Evolutionary conservation across 179 eudicot genomes (phyloP), one percentile per base, ranked within the genome.

Genomic region (Heliamphora ciliata): DNA sequence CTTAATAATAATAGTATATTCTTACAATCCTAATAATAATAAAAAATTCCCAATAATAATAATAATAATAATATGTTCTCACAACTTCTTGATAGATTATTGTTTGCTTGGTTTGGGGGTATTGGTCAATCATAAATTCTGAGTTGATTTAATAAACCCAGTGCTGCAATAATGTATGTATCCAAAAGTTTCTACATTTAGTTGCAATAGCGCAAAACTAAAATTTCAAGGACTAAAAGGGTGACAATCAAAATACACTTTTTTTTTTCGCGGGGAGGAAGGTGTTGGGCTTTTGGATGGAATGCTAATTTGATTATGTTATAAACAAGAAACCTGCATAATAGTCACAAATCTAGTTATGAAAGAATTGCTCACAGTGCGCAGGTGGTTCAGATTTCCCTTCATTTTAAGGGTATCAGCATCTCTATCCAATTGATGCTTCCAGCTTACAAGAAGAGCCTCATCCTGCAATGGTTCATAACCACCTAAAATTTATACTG

Each of bases 371-470:
- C 98, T 93, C 85, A 95, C 98, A 71, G 90, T 87, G 86, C 97
- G 96, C 83, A 95, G 81, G 71, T 86, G 89, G 88, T 91, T 88
- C 79, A 94, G 85, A 84, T 95, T 95, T 83, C 93, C 97, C 89
- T 91, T 95, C 88, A 92, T 87, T 86, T 94, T 94, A 55, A 95
- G 95, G 70, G 97, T 94, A 87, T 94, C 97, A 76, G 89, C 87
- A 90, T 95, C 98, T 82, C 87, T 90, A 65, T 95, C 98, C 86
- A 95, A 84, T 82, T 94, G 98, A 72, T 92, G 86, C 87, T 92
- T 95, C 98, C 94, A 95, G 87, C 91, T 89, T n/a, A 89, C 92
- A 76, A 90, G 89, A 81, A 91, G 90, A 47, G 86, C 89, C 89
- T 95, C 98, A 74, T 95, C 98, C 98, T 95, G 90, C 83, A 88